phyloP scores from a whole-genome alignment of 768 basidiomycete genomes.

The Suillus placidus region DNA sequence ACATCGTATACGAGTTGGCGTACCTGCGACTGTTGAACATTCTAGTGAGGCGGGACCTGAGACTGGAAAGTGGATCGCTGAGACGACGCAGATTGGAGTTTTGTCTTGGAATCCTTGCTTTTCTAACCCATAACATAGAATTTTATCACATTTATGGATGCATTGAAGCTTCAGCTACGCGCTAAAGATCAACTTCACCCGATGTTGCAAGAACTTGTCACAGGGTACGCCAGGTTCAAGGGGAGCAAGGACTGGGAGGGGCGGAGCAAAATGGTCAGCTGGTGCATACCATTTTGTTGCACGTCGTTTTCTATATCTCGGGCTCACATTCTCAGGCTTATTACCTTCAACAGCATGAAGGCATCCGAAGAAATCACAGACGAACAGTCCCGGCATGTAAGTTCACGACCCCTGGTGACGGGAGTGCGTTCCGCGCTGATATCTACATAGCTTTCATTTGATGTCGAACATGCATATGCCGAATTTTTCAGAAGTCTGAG shows the following conservation, averaged over 20 bases:
- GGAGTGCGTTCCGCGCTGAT: neutral
- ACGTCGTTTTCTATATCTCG: neutral
- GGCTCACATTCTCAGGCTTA: constrained; percentile 61
- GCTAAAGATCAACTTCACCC: constrained; percentile 98
- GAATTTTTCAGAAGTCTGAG: constrained; percentile 85
- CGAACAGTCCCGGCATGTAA: constrained; percentile 90
- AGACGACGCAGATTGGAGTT: constrained; percentile 83
- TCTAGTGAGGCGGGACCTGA: constrained; percentile 91
- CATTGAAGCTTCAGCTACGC: constrained; percentile 86
- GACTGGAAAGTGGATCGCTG: constrained; percentile 95
- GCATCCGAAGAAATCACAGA: constrained; percentile 95
- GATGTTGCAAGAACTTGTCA: constrained; percentile 92
- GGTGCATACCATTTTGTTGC: constrained; percentile 52
- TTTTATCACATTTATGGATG: constrained; percentile 99
- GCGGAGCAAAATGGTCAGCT: constrained; percentile 87
- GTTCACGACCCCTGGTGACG: constrained; percentile 17
- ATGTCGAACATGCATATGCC: constrained; percentile 94
- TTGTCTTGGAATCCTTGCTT: neutral
- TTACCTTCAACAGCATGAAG: constrained; percentile 95
- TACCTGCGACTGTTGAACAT: constrained; percentile 96
- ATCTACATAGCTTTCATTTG: constrained; percentile 76
- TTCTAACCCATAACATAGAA: constrained; percentile 53
- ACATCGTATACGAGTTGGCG: constrained; percentile 87
- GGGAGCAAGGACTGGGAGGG: constrained; percentile 97
- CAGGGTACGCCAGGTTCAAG: constrained; percentile 92